These are phyloP conservation scores for Nicotiana sylvestris DNA, from an alignment of 257 asterid species.

Conservation along the genomic window DNA sequence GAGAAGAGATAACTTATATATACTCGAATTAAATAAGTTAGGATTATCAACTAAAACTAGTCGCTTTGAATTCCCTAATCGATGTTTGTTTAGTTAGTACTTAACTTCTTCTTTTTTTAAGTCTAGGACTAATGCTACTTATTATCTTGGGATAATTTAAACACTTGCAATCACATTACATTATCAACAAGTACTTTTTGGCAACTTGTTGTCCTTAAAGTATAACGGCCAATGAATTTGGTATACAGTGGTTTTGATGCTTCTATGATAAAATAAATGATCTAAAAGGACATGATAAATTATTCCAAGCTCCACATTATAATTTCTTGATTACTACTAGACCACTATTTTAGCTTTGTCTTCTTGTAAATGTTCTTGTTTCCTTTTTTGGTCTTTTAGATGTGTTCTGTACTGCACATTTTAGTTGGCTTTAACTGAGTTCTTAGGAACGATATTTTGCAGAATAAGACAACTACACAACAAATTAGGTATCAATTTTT, in stretches of 20 bases:
- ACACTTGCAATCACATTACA: constrained; percentile 34
- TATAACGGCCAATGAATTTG: constrained; percentile 37
- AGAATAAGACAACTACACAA: background rate
- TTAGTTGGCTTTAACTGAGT: background rate
- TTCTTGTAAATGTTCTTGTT: background rate
- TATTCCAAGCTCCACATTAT: background rate
- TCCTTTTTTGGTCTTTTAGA: too few relatives aligned
- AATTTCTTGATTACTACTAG: background rate
- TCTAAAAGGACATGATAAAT: background rate
- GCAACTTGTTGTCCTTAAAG: constrained; percentile 42
- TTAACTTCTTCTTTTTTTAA: constrained; percentile 2
- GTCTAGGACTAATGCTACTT: constrained; percentile 22
- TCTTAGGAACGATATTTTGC: background rate
- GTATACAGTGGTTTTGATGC: constrained; percentile 27
- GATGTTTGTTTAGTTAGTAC: constrained; percentile 1
- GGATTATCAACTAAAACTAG: constrained; percentile 15
- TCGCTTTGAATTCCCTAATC: background rate
- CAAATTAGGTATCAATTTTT: background rate
- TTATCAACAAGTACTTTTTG: constrained; percentile 38
- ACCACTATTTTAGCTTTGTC: background rate
- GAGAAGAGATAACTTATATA: constrained; percentile 6
- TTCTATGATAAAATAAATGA: constrained; percentile 6
- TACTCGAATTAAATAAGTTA: background rate
- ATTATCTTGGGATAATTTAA: constrained; percentile 48
- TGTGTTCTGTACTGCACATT: background rate